These are phyloP conservation scores for Diaporthe sp. DNA, from an alignment of 2,329 filamentous ascomycete genomes.

Conservation along the genomic window DNA sequence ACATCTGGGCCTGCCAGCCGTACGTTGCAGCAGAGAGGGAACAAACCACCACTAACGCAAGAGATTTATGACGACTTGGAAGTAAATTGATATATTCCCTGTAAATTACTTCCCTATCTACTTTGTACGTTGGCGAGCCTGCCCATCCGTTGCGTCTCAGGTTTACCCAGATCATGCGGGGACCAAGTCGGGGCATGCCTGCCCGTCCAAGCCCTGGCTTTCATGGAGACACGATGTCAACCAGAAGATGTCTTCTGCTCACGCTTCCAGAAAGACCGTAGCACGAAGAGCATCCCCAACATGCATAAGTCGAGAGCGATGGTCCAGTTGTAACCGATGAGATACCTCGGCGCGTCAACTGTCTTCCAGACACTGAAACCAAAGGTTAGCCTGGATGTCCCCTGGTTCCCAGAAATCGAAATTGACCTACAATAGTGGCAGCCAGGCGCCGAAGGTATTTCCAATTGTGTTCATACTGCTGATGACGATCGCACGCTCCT, in stretches of 20 bases:
- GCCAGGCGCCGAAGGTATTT: constrained; percentile 49
- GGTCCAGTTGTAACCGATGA: constrained; percentile 6
- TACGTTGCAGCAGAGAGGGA: no score
- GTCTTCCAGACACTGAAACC: constrained; percentile 7
- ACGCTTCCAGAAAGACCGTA: not conserved
- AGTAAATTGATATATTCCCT: not conserved
- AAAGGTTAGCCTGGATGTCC: not conserved
- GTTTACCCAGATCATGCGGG: not conserved
- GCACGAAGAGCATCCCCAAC: not conserved
- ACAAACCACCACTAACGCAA: not conserved
- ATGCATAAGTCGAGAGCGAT: constrained; percentile 14
- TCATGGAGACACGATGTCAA: not conserved
- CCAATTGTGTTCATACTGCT: constrained; percentile 51
- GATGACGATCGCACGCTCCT: constrained; percentile 50
- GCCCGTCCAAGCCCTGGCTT: not conserved
- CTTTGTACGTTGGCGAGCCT: not conserved
- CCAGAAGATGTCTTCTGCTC: not conserved
- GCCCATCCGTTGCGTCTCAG: not conserved
- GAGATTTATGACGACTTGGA: not conserved
- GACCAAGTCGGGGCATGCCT: not conserved
- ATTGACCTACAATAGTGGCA: constrained; percentile 46
- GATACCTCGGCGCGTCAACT: constrained; percentile 11
- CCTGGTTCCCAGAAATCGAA: accelerated
- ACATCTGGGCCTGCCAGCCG: not conserved
- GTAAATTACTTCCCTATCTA: not conserved